Percentiles rank a stretch among this genome's conserved stretches.
Conservation (phyloP, 495 filamentous ascomycete genomes). For the Friedmanniomyces endolithicus region DNA sequence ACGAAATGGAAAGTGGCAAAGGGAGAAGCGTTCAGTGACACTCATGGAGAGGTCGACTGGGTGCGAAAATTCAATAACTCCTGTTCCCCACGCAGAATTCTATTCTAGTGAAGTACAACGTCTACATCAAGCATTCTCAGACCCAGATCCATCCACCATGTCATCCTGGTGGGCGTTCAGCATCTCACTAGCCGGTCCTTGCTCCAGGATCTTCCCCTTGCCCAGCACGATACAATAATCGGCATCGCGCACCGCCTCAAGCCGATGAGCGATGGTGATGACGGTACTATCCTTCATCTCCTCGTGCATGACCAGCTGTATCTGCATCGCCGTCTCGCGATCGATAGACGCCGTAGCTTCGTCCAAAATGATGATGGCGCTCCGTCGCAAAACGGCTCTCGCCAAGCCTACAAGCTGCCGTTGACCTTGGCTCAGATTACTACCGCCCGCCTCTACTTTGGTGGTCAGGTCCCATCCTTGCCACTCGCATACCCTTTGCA, state of each 20-base stretch:
- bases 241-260: conserved; percentile 68
- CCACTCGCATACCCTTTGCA: conserved; percentile 38
- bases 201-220: conserved; percentile 42
- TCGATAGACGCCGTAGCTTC: conserved; percentile 85
- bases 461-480: conserved; percentile 45
- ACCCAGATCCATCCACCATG: too few species aligned
- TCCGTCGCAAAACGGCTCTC: conserved; percentile 45
- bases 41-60: too few species aligned
- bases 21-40: too few species aligned
- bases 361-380: conserved; percentile 52
- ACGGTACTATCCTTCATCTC: conserved; percentile 70
- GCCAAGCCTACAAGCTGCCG: conserved; percentile 49
- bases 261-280: conserved; percentile 73
- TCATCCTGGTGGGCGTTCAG: background rate
- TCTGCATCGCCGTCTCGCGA: conserved; percentile 58
- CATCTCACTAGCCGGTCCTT: conserved; percentile 21
- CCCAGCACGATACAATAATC: conserved; percentile 61
- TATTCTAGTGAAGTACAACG: too few species aligned
- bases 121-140: too few species aligned
- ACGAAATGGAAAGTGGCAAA: too few species aligned
- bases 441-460: conserved; percentile 45
- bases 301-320: conserved; percentile 62
- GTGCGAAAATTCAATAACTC: too few species aligned
- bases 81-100: too few species aligned
- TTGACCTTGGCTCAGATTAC: conserved; percentile 49